A percentile compares a stretch with the other conserved stretches of the same genome.
phyloP scores from a whole-genome alignment of 179 eudicot species.

The Beta corolliflora region DNA sequence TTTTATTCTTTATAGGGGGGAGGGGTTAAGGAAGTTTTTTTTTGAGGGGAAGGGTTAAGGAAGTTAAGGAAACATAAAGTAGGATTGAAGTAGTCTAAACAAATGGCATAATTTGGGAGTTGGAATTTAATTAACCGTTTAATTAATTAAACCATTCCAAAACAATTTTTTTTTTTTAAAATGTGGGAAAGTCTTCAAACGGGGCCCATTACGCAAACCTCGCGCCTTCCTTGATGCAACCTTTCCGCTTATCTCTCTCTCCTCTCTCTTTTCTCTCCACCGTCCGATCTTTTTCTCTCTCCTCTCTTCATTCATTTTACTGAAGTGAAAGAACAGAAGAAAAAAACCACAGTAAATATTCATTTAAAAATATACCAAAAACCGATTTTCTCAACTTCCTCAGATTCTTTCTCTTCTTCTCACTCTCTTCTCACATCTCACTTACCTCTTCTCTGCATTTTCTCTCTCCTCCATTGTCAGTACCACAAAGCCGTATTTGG shows the following conservation, averaged over 20 bases:
- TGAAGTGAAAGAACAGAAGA: neutral
- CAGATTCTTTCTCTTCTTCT: constrained; percentile 8
- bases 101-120: neutral
- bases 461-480: constrained; percentile 25
- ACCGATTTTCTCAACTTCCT: constrained; percentile 10
- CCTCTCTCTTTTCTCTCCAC: neutral
- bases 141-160: neutral
- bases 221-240: constrained; percentile 27
- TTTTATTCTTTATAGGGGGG: no score
- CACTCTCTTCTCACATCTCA: neutral
- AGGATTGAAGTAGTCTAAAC: neutral
- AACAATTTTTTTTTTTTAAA: no score
- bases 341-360: neutral
- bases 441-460: constrained; percentile 11
- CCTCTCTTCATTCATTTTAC: neutral
- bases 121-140: neutral
- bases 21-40: no score
- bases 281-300: constrained; percentile 21
- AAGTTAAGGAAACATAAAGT: no score
- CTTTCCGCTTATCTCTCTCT: constrained; percentile 3
- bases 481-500: neutral
- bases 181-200: neutral
- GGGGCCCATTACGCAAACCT: constrained; percentile 17
- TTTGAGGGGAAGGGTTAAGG: no score
- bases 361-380: neutral